Base-by-base conservation (phyloP, 768 basidiomycete genomes). In the Auricularia cornea region DNA sequence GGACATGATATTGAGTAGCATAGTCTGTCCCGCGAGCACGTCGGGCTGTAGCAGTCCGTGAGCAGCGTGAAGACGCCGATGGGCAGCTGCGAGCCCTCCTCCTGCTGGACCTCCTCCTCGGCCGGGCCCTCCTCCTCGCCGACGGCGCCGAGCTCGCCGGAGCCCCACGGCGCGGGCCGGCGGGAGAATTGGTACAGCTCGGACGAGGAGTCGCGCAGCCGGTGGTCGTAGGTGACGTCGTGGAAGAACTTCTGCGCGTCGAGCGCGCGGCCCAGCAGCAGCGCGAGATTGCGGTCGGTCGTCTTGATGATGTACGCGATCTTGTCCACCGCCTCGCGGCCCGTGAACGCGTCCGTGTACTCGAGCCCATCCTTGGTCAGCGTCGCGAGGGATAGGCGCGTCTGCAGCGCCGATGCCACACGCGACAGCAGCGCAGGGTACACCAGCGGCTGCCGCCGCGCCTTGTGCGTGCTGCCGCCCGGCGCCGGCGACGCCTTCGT, bases 221-320 rank as follows among this genome's bases (percentile, higher is more conserved):
- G 88, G 73, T 99, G 97, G 70, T 98, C 96, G 71, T 98, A 99
- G 10, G 97, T 98, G 68, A 99, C 97, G 70, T 98, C 97, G 71
- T 99, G 97, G 72, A 99, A 98, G 77, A 94, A 98, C 77, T 98
- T 98, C 74, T 98, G 97, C 10, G 95, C 90, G 70, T 98, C 97
- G 61, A 99, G 79, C 2, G 97, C 94, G 48, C 97, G 84, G 4
- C 97, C 97, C n/a, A 98, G 83, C 2, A 99, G 80, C 54, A 98
- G 78, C 12, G 97, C 97, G 30, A 99, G 82, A 74, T 97, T 98
- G 16, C 97, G 84, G 76, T 99, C 97, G 5, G 94, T 93, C 3
- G 97, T 98, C 77, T 95, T 95, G 82, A 98, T 97, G 72, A 99
- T 96, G 71, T 97, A 94, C 16, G 94, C 89, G 67, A 99, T 92